Conservation (phyloP, 148 eudicot species). For the Dianthus caryophyllus region DNA sequence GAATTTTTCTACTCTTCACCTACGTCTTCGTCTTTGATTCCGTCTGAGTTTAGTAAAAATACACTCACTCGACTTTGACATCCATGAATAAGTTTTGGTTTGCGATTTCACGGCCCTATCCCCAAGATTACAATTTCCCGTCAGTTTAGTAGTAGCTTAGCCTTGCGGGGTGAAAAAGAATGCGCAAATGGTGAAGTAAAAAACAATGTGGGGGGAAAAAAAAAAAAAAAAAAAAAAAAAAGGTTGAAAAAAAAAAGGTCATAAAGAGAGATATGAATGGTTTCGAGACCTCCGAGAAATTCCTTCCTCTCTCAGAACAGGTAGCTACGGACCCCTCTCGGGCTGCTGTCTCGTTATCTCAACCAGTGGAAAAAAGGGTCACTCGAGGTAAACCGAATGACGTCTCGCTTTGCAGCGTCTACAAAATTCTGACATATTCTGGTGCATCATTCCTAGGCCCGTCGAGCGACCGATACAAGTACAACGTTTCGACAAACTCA, state of each 20-base stretch:
- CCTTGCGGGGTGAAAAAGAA: constrained; percentile 32
- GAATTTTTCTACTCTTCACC: constrained; percentile 28
- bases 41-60: not conserved
- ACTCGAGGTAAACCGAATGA: not conserved
- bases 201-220: constrained; percentile 17
- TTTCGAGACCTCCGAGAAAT: constrained; percentile 24
- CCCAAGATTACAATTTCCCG: constrained; percentile 22
- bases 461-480: constrained; percentile 73
- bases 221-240: constrained; percentile 6
- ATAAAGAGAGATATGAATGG: constrained; percentile 28
- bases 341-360: constrained; percentile 2
- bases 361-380: not conserved
- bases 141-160: constrained; percentile 29
- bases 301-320: constrained; percentile 15
- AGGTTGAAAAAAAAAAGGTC: constrained; percentile 3
- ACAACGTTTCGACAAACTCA: constrained; percentile 49
- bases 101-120: constrained; percentile 7
- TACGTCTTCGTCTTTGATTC: constrained; percentile 12
- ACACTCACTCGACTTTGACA: not conserved
- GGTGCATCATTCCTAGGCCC: constrained; percentile 70
- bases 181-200: constrained; percentile 1
- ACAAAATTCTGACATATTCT: constrained; percentile 45
- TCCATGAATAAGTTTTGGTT: constrained; percentile 2
- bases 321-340: constrained; percentile 16
- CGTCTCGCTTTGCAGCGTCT: not conserved